phyloP scores from a whole-genome alignment of 495 filamentous ascomycete species.

The Letharia columbiana region DNA sequence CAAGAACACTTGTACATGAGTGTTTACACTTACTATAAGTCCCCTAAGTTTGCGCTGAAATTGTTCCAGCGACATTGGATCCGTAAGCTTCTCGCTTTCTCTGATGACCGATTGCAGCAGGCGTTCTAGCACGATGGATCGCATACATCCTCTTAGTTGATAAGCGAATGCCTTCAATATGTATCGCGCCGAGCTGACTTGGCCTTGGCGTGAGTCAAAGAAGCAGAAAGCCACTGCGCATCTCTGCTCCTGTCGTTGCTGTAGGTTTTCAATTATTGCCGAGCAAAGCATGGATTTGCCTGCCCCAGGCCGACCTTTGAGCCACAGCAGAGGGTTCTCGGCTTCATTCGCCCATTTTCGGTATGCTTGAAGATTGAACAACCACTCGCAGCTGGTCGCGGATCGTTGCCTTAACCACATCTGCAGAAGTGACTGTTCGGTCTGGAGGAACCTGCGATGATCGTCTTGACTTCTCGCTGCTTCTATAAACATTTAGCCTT shows the following conservation, averaged over 20 bases:
- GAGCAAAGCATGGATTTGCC: slow-evolving; percentile 6
- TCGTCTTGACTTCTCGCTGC: background rate
- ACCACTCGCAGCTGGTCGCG: slow-evolving; percentile 3
- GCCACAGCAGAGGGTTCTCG: slow-evolving; percentile 1
- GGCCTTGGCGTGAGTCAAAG: background rate
- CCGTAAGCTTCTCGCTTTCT: background rate
- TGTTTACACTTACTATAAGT: background rate
- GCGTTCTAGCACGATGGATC: background rate
- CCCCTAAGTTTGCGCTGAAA: background rate
- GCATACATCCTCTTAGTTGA: background rate
- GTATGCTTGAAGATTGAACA: background rate
- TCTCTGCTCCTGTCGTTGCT: background rate
- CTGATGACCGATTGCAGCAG: background rate
- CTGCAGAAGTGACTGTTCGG: background rate
- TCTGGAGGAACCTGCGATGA: background rate
- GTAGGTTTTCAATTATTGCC: background rate
- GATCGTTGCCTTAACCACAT: background rate
- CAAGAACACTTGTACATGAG: background rate
- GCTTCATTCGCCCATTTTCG: slow-evolving; percentile 2
- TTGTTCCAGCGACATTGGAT: background rate
- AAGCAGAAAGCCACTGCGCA: background rate
- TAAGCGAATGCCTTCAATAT: background rate
- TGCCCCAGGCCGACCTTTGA: slow-evolving; percentile 4
- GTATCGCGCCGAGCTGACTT: background rate
- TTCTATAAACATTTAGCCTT: background rate